Evolutionary conservation across 106 monocot species (phyloP), one percentile per base, ranked within the genome.

Genomic region (Dactylorhiza incarnata): DNA sequence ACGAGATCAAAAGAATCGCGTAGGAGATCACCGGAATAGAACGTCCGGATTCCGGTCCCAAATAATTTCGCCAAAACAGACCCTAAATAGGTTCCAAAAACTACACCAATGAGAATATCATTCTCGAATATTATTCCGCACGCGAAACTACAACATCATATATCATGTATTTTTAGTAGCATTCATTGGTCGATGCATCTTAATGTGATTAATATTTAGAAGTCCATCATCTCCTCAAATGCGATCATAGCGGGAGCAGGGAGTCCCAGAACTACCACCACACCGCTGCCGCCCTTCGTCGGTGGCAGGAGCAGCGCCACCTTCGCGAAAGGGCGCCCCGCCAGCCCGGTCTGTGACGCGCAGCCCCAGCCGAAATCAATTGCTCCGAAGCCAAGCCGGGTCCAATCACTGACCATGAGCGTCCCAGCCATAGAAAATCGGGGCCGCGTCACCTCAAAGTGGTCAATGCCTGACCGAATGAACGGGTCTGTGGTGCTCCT

Each of bases 381-480:
- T 10, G 65, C 58, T 19, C 20, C 19, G 24, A 77, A 73, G 0
- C 50, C 53, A 46, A 82, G 66, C 46, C 74, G 24, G 2, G 74
- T 52, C 78, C 82, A 82, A 1, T 45, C 54, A 1, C 78, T 78
- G 2, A 82, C 13, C 53, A 82, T 7, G 9, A 78, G 74, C 53
- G 81, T 78, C 16, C 67, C 85, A 12, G 79, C 78, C 23, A 83
- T 69, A 23, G 80, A 80, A 0, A 80, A 80, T 75, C 77, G 67
- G 5, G 66, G 71, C 48, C 85, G 20, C 17, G 85, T 88, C 45
- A 55, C 62, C 76, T 89, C 89, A 44, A 71, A 81, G 75, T 79
- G 81, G 61, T 89, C 89, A 15, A 89, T 75, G 0, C 76, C 81
- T 6, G 89, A 89, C 74, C 83, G 67, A 15, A 89, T 78, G 73